Conservation (phyloP, 306 rosid genomes). For the Casuarina glauca region DNA sequence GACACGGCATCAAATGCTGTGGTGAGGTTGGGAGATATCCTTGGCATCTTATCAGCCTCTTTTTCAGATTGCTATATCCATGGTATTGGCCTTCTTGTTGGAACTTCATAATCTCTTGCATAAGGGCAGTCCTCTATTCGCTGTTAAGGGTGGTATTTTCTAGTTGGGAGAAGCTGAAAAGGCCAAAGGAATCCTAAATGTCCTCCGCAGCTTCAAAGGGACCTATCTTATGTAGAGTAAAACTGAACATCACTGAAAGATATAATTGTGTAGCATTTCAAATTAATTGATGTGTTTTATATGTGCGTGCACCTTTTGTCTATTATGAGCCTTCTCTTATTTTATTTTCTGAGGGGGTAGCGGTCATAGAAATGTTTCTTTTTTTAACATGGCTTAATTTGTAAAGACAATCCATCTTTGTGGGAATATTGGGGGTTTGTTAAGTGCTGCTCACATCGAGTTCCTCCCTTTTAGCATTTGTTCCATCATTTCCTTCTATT, state of each 20-base stretch:
- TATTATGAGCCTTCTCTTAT: not conserved
- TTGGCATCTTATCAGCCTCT: slow-evolving; percentile 89
- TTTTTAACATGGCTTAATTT: not conserved
- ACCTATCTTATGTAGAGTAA: not conserved
- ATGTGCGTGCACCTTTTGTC: not conserved
- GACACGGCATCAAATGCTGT: not conserved
- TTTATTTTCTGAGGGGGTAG: not conserved
- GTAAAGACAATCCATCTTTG: not conserved
- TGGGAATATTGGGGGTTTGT: too few relatives aligned
- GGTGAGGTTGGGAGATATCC: slow-evolving; percentile 83
- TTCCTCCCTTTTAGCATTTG: too few relatives aligned
- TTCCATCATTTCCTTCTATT: not conserved
- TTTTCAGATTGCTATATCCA: slow-evolving; percentile 92
- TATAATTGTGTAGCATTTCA: not conserved
- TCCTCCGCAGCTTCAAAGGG: not conserved
- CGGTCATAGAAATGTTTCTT: too few relatives aligned
- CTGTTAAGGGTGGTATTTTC: slow-evolving; percentile 59
- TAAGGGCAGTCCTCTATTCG: slow-evolving; percentile 55
- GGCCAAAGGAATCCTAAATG: slow-evolving; percentile 38
- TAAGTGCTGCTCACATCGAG: not conserved
- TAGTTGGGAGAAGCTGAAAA: slow-evolving; percentile 50
- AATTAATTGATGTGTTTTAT: not conserved
- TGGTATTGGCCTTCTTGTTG: slow-evolving; percentile 97
- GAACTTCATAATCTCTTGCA: slow-evolving; percentile 62
- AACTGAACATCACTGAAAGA: not conserved